phyloP scores from a whole-genome alignment of 129 eudicot species.

The Centella asiatica region DNA sequence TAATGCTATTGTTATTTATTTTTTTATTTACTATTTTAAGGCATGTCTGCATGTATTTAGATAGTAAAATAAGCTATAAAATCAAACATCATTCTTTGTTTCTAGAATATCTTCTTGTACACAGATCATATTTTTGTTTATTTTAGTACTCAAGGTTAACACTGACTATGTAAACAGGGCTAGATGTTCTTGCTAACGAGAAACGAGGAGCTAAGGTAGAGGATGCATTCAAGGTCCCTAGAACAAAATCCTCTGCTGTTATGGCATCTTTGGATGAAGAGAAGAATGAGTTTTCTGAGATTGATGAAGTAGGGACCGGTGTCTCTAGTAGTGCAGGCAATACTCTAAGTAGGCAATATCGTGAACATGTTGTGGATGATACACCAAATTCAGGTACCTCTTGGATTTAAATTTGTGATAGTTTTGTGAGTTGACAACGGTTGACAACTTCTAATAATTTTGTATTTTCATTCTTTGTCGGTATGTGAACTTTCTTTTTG shows the following conservation, averaged over 20 bases:
- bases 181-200: constrained; percentile 63
- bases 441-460: background rate
- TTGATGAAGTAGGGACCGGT: constrained; percentile 43
- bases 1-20: no score
- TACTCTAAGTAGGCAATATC: constrained; percentile 42
- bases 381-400: constrained; percentile 52
- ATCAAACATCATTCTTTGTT: no score
- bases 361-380: constrained; percentile 45
- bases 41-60: no score
- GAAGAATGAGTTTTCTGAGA: constrained; percentile 27
- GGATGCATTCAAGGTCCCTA: constrained; percentile 66
- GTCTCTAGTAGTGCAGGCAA: constrained; percentile 20
- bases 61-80: no score
- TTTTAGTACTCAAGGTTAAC: background rate
- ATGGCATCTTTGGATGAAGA: constrained; percentile 58
- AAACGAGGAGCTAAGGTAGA: constrained; percentile 49
- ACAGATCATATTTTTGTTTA: background rate
- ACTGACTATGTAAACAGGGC: constrained; percentile 31
- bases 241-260: constrained; percentile 46
- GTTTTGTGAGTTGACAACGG: no score
- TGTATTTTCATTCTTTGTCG: background rate
- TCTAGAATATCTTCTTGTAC: background rate
- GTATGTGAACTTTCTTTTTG: background rate
- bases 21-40: no score
- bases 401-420: background rate